phyloP scores from a whole-genome alignment of 2,329 filamentous ascomycete genomes.

The Onygena corvina region DNA sequence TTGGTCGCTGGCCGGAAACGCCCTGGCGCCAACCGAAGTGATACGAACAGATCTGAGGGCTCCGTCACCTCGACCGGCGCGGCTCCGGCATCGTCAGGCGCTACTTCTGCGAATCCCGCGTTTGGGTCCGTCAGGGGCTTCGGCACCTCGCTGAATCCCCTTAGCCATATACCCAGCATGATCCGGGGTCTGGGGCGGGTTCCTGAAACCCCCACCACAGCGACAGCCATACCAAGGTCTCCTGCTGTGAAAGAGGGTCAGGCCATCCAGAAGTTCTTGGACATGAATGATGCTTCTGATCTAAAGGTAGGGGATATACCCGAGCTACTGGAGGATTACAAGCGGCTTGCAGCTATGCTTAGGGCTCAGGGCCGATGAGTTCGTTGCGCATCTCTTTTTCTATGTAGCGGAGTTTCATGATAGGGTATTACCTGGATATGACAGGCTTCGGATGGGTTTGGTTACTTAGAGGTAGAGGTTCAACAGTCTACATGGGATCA shows the following conservation, averaged over 20 bases:
- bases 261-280: slow-evolving; percentile 61
- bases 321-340: slow-evolving; percentile 61
- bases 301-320: slow-evolving; percentile 61
- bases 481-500: no score
- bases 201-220: slow-evolving; percentile 33
- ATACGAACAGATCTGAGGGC: slow-evolving; percentile 26
- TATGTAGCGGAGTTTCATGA: no score
- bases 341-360: slow-evolving; percentile 54
- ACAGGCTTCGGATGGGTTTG: not conserved
- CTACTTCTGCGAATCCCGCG: slow-evolving; percentile 41
- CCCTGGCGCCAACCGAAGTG: slow-evolving; percentile 33
- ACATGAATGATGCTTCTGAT: slow-evolving; percentile 57
- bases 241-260: slow-evolving; percentile 34
- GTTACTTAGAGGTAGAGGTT: not conserved
- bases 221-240: slow-evolving; percentile 10
- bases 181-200: slow-evolving; percentile 60
- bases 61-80: slow-evolving; percentile 15
- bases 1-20: slow-evolving; percentile 56
- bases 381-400: not conserved
- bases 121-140: slow-evolving; percentile 74
- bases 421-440: no score
- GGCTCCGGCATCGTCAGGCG: slow-evolving; percentile 19
- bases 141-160: slow-evolving; percentile 68
- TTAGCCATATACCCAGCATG: slow-evolving; percentile 65
- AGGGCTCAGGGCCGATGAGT: slow-evolving; percentile 33